These are phyloP conservation scores for Pyrenochaeta sp. DNA, from an alignment of 2,329 filamentous ascomycete genomes.

Conservation along the genomic window DNA sequence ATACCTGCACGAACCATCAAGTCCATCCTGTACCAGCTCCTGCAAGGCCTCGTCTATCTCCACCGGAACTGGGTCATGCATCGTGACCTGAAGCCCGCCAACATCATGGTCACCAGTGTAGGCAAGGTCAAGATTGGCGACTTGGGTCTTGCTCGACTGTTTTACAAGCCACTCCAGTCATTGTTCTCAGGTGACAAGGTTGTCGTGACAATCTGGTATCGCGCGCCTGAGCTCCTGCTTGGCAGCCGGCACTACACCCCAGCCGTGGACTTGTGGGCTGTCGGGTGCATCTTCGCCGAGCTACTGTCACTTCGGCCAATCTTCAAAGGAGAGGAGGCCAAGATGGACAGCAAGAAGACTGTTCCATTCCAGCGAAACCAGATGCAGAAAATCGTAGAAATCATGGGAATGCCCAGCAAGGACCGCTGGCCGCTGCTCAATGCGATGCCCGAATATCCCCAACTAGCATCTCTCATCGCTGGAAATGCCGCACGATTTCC, in stretches of 20 bases:
- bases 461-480: slow-evolving; percentile 65
- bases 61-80: slow-evolving; percentile 98
- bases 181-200: slow-evolving; percentile 96
- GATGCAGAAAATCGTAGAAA: slow-evolving; percentile 98
- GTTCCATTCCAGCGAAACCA: slow-evolving; percentile 97
- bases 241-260: slow-evolving; percentile 96
- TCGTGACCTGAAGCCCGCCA: slow-evolving; percentile 95
- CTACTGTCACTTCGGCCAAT: slow-evolving; percentile 89
- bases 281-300: slow-evolving; percentile 98
- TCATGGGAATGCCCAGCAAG: slow-evolving; percentile 89
- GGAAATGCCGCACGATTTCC: slow-evolving; percentile 58
- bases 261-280: slow-evolving; percentile 95
- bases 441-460: slow-evolving; percentile 85
- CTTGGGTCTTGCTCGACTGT: slow-evolving; percentile 87
- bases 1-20: slow-evolving; percentile 91
- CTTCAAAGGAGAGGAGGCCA: slow-evolving; percentile 98
- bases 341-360: slow-evolving; percentile 98
- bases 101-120: slow-evolving; percentile 94
- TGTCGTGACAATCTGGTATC: slow-evolving; percentile 99
- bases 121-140: slow-evolving; percentile 96
- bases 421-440: slow-evolving; percentile 86
- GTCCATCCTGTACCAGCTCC: slow-evolving; percentile 93
- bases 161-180: slow-evolving; percentile 91
- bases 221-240: slow-evolving; percentile 90
- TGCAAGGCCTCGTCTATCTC: slow-evolving; percentile 93